These are phyloP conservation scores for Termitomyces sp. DNA, from an alignment of 768 basidiomycete species.

Conservation along the genomic window DNA sequence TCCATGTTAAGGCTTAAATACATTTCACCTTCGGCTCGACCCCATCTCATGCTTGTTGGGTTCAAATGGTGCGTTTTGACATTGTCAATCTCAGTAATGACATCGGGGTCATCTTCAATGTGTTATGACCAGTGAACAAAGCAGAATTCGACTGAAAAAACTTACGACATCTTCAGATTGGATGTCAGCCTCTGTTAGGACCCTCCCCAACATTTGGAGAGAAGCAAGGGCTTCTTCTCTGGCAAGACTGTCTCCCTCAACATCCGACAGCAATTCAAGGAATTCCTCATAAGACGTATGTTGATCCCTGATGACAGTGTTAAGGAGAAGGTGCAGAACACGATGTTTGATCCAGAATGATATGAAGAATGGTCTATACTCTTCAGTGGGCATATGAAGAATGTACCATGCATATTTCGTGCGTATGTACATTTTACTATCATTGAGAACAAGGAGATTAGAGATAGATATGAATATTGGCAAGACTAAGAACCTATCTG, in stretches of 20 bases:
- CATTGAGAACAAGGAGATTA: conserved; percentile 15
- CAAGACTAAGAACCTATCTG: conserved; percentile 44
- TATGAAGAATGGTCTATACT: conserved; percentile 45
- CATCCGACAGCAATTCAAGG: conserved; percentile 27
- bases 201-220: conserved; percentile 40
- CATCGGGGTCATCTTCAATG: conserved; percentile 28
- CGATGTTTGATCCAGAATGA: conserved; percentile 51
- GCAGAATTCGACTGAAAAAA: conserved; percentile 6
- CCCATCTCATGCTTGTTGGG: conserved; percentile 36
- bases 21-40: conserved; percentile 24
- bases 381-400: conserved; percentile 44
- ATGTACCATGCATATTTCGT: conserved; percentile 73
- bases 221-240: conserved; percentile 27
- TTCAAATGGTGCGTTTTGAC: conserved; percentile 30
- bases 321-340: conserved; percentile 48
- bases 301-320: conserved; percentile 30
- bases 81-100: conserved; percentile 27
- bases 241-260: conserved; percentile 15
- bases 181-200: conserved; percentile 41
- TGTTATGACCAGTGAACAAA: background rate
- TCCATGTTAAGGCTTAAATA: conserved; percentile 55
- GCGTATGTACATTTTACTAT: conserved; percentile 62
- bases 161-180: conserved; percentile 47
- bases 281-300: conserved; percentile 41
- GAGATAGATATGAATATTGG: background rate